A percentile compares a stretch with the other conserved stretches of the same genome.
These are phyloP conservation scores for Immersiella caudata DNA, from an alignment of 495 filamentous ascomycete genomes.

Conservation along the genomic window DNA sequence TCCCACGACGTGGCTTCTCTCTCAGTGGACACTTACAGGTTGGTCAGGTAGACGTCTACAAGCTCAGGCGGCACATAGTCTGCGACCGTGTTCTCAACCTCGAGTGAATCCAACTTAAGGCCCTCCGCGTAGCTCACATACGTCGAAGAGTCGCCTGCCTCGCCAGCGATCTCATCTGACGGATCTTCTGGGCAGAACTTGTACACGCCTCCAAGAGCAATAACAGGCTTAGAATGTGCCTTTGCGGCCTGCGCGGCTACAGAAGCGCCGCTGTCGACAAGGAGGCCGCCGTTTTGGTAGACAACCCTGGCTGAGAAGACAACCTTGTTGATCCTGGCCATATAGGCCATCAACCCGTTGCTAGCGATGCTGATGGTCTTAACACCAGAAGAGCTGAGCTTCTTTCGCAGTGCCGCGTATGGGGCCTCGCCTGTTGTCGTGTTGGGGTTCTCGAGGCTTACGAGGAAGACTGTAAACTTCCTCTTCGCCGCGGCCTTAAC, in stretches of 20 bases:
- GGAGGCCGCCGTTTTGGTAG: conserved; percentile 79
- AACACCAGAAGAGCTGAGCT: conserved; percentile 73
- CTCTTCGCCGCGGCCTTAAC: conserved; percentile 80
- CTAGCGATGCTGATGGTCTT: conserved; percentile 81
- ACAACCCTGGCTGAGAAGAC: conserved; percentile 84
- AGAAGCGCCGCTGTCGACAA: conserved; percentile 76
- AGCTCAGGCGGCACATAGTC: conserved; percentile 83
- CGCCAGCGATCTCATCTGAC: conserved; percentile 77
- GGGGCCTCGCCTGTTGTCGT: conserved; percentile 50
- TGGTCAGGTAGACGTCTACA: conserved; percentile 88
- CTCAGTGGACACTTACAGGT: conserved; percentile 65
- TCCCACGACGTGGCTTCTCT: background rate
- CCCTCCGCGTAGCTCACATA: conserved; percentile 76
- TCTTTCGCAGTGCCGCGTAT: conserved; percentile 66
- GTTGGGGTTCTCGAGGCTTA: conserved; percentile 46
- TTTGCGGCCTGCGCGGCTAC: conserved; percentile 81
- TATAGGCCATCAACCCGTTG: conserved; percentile 83
- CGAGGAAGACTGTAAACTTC: conserved; percentile 84
- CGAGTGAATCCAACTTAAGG: conserved; percentile 70
- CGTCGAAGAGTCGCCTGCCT: conserved; percentile 76
- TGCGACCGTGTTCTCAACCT: conserved; percentile 77
- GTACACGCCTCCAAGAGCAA: conserved; percentile 83
- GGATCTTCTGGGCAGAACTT: conserved; percentile 89
- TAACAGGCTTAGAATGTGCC: conserved; percentile 75
- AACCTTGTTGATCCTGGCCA: conserved; percentile 93